phyloP scores from a whole-genome alignment of 331 rosid species.

The Dryas integrifolia region DNA sequence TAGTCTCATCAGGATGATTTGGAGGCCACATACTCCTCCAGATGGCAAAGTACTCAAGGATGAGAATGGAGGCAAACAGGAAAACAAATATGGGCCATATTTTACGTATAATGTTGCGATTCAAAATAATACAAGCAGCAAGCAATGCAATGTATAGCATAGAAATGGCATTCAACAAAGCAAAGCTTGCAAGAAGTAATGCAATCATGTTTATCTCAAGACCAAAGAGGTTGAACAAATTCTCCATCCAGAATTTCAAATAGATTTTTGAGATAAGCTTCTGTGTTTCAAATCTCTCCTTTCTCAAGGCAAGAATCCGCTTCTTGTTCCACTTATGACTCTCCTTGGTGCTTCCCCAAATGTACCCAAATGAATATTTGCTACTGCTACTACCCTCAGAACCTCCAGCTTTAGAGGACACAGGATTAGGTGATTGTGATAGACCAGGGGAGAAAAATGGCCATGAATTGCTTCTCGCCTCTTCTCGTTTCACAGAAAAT shows the following conservation, averaged over 20 bases:
- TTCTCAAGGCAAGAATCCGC: constrained; percentile 66
- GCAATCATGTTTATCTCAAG: constrained; percentile 98
- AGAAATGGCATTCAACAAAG: constrained; percentile 83
- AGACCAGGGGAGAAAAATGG: constrained; percentile 39
- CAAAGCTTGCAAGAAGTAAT: constrained; percentile 87
- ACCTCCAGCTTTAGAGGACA: constrained; percentile 44
- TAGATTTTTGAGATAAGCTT: constrained; percentile 65
- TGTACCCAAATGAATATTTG: constrained; percentile 71
- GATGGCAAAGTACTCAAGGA: constrained; percentile 70
- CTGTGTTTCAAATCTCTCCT: constrained; percentile 90
- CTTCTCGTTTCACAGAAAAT: constrained; percentile 43
- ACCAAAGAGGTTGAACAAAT: constrained; percentile 84
- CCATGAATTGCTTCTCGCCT: constrained; percentile 39
- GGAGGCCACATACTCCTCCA: constrained; percentile 57
- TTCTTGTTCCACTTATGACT: constrained; percentile 91
- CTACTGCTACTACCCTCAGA: constrained; percentile 52
- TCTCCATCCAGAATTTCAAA: constrained; percentile 89
- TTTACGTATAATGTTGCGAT: constrained; percentile 61
- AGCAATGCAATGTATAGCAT: constrained; percentile 71
- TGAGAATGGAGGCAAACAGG: constrained; percentile 87
- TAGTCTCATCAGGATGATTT: constrained; percentile 40
- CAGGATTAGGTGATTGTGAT: constrained; percentile 41
- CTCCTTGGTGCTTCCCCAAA: constrained; percentile 91
- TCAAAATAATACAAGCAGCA: constrained; percentile 81
- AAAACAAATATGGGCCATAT: constrained; percentile 78